phyloP scores from a whole-genome alignment of 208 protist genomes.

The Kentomonas sorsogonicus region DNA sequence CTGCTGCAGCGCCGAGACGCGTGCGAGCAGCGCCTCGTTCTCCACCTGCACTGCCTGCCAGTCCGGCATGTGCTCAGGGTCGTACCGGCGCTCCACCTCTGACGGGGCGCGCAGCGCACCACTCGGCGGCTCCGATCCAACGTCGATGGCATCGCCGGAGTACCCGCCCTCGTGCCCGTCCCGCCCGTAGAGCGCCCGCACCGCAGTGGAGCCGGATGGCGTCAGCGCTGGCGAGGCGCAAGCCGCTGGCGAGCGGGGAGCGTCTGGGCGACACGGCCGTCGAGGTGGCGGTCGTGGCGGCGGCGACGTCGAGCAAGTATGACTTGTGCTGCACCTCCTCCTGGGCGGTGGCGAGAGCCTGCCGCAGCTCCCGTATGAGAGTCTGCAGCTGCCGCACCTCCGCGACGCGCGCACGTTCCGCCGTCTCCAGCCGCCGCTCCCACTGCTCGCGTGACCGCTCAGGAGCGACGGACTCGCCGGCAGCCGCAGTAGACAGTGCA shows the following conservation, averaged over 20 bases:
- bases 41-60: constrained; percentile 54
- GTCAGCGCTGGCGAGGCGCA: too few relatives aligned
- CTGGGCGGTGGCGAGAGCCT: constrained; percentile 45
- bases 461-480: not conserved
- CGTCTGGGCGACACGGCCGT: not conserved
- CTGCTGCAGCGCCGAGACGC: constrained; percentile 46
- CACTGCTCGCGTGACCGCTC: not conserved
- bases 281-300: not conserved
- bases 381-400: constrained; percentile 47
- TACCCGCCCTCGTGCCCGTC: too few relatives aligned
- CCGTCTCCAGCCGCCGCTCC: constrained; percentile 34
- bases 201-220: too few relatives aligned
- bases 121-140: too few relatives aligned
- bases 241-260: too few relatives aligned
- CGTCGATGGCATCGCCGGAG: too few relatives aligned
- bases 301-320: constrained; percentile 17
- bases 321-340: constrained; percentile 35
- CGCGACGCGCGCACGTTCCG: constrained; percentile 31
- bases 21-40: constrained; percentile 48
- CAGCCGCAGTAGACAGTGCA: not conserved
- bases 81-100: constrained; percentile 32
- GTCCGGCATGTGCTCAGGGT: constrained; percentile 36
- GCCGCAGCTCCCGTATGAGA: constrained; percentile 57
- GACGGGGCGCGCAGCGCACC: constrained; percentile 18
- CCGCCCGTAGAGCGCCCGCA: too few relatives aligned